Base-by-base conservation (phyloP, 805 yeast genomes). In the Lipomyces anomalus region DNA sequence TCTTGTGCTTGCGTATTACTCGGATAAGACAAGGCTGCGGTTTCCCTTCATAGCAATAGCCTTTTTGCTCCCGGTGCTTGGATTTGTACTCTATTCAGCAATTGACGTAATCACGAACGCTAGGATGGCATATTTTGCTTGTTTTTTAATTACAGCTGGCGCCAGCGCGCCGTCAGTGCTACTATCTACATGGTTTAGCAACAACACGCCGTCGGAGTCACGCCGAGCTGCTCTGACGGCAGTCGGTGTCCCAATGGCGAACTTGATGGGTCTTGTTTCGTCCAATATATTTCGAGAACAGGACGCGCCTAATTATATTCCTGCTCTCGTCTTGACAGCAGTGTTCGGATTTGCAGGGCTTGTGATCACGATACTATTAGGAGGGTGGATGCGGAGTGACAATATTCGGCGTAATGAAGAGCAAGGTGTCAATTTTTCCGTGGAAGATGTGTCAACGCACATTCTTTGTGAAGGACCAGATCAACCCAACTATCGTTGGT, bases 191-290 rank as follows among this genome's bases (percentile, higher is more conserved):
- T 73, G 77, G 78, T 73, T 71, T 51, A 71, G 68, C 43, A 73
- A 73, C 56, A 73, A 73, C 46, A 70, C 70, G 2, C 75, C 76
- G 4, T 70, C 71, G 44, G 70, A 65, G 43, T 68, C 67, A 42
- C 61, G 74, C 36, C 67, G 77, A 45, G 75, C 69, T 7, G 73
- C 71, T 18, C 60, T 73, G 35, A 66, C 74, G 4, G 72, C 76
- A 4, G 68, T 72, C 17, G 76, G 75, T 37, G 71, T 76, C 52
- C 79, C 79, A 2, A 66, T 75, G 45, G 80, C 79, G 18, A 76
- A 76, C 53, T 70, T 75, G 34, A 79, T 79, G 36, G 80, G 80
- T 45, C 69, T 76, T 46, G 72, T 76, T 39, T 69, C 80, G 3
- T 68, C 77, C 22, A 75, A 70, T 51, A 70, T 76, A 35, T 76